Base-by-base conservation (phyloP, 2,329 filamentous ascomycete genomes). In the Fusarium sp. region DNA sequence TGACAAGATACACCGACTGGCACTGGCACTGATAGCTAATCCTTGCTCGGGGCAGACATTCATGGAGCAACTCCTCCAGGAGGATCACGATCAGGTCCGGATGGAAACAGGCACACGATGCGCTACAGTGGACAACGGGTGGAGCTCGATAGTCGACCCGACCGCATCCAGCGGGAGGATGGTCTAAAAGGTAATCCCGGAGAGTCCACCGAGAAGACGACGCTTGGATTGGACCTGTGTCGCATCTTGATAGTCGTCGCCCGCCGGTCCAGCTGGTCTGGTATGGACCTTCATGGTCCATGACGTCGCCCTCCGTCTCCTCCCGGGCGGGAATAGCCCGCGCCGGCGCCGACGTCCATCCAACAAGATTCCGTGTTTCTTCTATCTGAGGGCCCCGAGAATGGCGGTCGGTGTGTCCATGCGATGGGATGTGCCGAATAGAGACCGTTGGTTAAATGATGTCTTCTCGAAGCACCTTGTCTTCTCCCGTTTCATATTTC, bases 61-160 rank as follows among this genome's bases (percentile, higher is more conserved):
- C 52, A 72, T 40, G 18, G 66, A 74, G 71, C 58, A 64, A 59
- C 59, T 50, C 27, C 45, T 71, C 50, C 31, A 74, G 47, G 56
- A 69, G 62, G 71, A 74, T 74, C 72, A 66, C 71, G 72, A 74
- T 74, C 42, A 68, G 45, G 22, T 52, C 45, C 64, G 67, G 70
- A 50, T 59, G 59, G 35, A 60, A 72, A 20, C 59, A 72, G 68
- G 68, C 64, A 68, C 71, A 74, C 71, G 40, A 66, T 27, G 64
- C 62, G 37, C 27, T 65, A 62, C 57, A 47, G 47, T 56, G 61
- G 50, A 22, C 50, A 54, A 57, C 52, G 60, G 47, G 71, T 74
- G 72, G 71, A 69, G 58, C 61, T 69, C 65, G 71, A 72, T 63
- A 63, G 61, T 73, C 62, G 54, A 61, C 60, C 64, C 64, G 66